These are phyloP conservation scores for Pseudoneurospora amorphoporcata DNA, from an alignment of 495 filamentous ascomycete species.

Conservation along the genomic window DNA sequence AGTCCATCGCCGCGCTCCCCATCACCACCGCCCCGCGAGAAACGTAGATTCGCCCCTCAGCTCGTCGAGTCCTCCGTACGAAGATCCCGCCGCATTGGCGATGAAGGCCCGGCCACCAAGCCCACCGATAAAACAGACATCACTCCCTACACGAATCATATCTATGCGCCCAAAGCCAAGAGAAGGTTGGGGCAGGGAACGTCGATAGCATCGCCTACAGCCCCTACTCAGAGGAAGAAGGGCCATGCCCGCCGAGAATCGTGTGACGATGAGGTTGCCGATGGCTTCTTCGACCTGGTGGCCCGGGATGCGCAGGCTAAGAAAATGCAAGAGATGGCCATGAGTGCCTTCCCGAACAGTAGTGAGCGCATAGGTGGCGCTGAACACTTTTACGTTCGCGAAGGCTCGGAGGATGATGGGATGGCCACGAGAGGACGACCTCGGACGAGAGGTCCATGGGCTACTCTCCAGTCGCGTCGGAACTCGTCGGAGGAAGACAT, in stretches of 20 bases:
- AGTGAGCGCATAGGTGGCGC: slow-evolving; percentile 37
- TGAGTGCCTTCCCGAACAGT: slow-evolving; percentile 41
- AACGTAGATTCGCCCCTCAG: slow-evolving; percentile 50
- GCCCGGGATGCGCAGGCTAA: slow-evolving; percentile 59
- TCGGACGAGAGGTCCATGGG: slow-evolving; percentile 26
- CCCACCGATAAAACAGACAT: slow-evolving; percentile 48
- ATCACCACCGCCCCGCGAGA: slow-evolving; percentile 22
- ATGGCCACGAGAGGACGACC: slow-evolving; percentile 17
- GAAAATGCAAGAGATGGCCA: slow-evolving; percentile 43
- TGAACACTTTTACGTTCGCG: slow-evolving; percentile 44
- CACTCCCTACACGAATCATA: slow-evolving; percentile 47
- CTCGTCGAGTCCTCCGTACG: slow-evolving; percentile 55
- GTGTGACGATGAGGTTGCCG: slow-evolving; percentile 59
- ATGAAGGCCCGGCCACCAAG: slow-evolving; percentile 39
- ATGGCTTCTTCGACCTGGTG: slow-evolving; percentile 65
- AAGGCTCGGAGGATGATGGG: slow-evolving; percentile 37
- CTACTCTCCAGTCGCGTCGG: slow-evolving; percentile 24
- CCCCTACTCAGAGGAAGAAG: slow-evolving; percentile 3
- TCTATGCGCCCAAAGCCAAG: slow-evolving; percentile 38
- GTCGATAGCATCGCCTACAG: slow-evolving; percentile 8
- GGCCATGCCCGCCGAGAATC: slow-evolving; percentile 41
- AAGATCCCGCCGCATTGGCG: slow-evolving; percentile 42
- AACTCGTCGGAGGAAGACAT: slow-evolving; percentile 37
- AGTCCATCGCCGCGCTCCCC: slow-evolving; percentile 38
- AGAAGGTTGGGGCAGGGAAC: slow-evolving; percentile 21